Conservation (phyloP, 2,329 filamentous ascomycete species). For the Tolypocladium ophioglossoides region DNA sequence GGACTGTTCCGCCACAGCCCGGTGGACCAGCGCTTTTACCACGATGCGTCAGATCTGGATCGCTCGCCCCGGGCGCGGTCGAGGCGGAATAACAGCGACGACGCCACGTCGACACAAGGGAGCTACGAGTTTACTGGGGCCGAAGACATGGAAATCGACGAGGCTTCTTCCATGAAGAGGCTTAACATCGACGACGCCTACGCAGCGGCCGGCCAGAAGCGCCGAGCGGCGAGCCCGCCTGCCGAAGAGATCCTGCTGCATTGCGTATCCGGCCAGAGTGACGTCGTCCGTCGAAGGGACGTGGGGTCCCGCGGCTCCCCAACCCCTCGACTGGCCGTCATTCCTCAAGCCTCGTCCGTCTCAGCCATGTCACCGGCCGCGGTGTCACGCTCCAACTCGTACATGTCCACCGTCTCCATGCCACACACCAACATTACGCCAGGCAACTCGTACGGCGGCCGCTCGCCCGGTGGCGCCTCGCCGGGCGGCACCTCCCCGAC, state of each 20-base stretch:
- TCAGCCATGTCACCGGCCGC: slow-evolving; percentile 31
- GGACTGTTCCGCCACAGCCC: slow-evolving; percentile 28
- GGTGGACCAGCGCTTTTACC: slow-evolving; percentile 32
- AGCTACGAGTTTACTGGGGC: slow-evolving; percentile 28
- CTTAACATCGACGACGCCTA: slow-evolving; percentile 38
- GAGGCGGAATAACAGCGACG: slow-evolving; percentile 42
- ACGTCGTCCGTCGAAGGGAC: slow-evolving; percentile 38
- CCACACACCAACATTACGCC: slow-evolving; percentile 30
- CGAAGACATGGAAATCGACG: slow-evolving; percentile 41
- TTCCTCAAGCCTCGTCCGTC: slow-evolving; percentile 31
- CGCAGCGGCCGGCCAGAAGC: slow-evolving; percentile 36
- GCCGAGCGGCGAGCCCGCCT: slow-evolving; percentile 44
- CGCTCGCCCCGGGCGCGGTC: slow-evolving; percentile 34
- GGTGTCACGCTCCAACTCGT: slow-evolving; percentile 34
- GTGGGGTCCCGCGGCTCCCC: slow-evolving; percentile 39
- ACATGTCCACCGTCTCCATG: slow-evolving; percentile 34
- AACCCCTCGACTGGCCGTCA: slow-evolving; percentile 35
- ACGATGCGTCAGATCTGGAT: slow-evolving; percentile 34
- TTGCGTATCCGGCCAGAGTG: slow-evolving; percentile 26
- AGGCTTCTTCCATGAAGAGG: slow-evolving; percentile 38
- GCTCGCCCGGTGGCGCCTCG: slow-evolving; percentile 34
- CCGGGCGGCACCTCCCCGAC: slow-evolving; percentile 41
- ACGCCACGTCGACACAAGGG: slow-evolving; percentile 33
- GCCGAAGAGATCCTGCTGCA: slow-evolving; percentile 33
- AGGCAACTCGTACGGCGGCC: slow-evolving; percentile 33